A percentile compares a stretch with the other conserved stretches of the same genome.
Evolutionary conservation across 495 filamentous ascomycete genomes (phyloP).

Genomic region (Neohortaea acidophila): DNA sequence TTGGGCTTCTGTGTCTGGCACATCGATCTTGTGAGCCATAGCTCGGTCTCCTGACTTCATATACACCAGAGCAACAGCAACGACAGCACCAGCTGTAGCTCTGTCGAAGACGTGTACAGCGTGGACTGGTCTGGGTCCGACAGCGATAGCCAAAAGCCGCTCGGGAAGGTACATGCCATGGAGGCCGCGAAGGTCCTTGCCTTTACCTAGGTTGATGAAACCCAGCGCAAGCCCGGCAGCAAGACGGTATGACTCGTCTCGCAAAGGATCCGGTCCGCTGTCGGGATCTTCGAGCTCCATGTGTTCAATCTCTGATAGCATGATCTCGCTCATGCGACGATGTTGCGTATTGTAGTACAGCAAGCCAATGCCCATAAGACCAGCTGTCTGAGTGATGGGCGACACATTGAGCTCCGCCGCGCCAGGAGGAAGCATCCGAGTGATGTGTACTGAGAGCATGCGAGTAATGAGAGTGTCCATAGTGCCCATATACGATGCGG

Average conservation of each 20-base stretch:
- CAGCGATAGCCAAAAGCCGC: conserved; percentile 67
- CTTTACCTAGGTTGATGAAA: conserved; percentile 86
- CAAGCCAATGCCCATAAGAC: conserved; percentile 92
- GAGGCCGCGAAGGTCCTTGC: conserved; percentile 70
- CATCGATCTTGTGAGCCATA: conserved; percentile 83
- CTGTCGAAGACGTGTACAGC: conserved; percentile 83
- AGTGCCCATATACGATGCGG: conserved; percentile 84
- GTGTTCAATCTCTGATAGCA: conserved; percentile 92
- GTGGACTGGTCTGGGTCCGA: conserved; percentile 72
- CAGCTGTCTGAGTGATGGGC: conserved; percentile 84
- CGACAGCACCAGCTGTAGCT: conserved; percentile 74
- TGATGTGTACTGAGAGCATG: conserved; percentile 94
- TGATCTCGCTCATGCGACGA: conserved; percentile 94
- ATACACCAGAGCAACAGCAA: conserved; percentile 86
- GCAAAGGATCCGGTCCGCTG: conserved; percentile 48
- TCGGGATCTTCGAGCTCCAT: conserved; percentile 54
- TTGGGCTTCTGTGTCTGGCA: conserved; percentile 73
- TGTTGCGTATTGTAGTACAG: conserved; percentile 93
- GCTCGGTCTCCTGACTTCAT: conserved; percentile 89
- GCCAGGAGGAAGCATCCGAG: conserved; percentile 76
- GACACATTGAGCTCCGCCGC: conserved; percentile 81
- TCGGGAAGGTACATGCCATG: conserved; percentile 91
- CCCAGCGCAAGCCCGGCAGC: conserved; percentile 89
- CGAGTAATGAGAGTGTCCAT: conserved; percentile 92
- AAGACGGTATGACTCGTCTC: conserved; percentile 86